Evolutionary conservation across 225 moss, liverwort and hornwort species (phyloP).

Genomic region (Straminergon stramineum): DNA sequence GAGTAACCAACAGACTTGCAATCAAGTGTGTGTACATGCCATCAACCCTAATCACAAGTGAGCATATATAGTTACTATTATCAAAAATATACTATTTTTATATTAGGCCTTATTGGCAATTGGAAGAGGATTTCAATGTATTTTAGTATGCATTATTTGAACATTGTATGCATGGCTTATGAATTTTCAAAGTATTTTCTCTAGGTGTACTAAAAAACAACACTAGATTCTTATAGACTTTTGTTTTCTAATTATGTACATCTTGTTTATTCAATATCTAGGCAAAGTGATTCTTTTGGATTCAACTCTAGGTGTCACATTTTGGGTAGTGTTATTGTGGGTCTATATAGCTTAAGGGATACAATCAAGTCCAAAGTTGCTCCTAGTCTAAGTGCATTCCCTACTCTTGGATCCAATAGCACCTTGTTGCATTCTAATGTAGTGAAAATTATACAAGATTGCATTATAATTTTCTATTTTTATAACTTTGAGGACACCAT

Average conservation of each 20-base stretch:
- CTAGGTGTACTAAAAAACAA: background rate
- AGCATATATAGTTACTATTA: background rate
- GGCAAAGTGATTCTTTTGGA: too few relatives aligned
- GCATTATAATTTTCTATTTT: too few relatives aligned
- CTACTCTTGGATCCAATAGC: too few relatives aligned
- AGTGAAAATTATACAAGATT: too few relatives aligned
- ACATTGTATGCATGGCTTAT: background rate
- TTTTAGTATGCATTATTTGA: background rate
- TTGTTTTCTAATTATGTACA: too few relatives aligned
- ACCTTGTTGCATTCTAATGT: too few relatives aligned
- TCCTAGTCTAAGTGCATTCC: too few relatives aligned
- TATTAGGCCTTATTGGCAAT: background rate
- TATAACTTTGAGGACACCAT: too few relatives aligned
- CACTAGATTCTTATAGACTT: background rate
- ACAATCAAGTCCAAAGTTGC: too few relatives aligned
- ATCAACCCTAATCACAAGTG: background rate
- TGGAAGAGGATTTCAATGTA: background rate
- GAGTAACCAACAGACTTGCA: background rate
- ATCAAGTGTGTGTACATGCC: background rate
- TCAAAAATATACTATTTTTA: background rate
- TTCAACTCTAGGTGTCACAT: background rate
- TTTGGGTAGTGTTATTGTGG: background rate
- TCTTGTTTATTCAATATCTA: background rate
- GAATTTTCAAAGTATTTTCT: background rate
- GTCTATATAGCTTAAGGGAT: too few relatives aligned